Evolutionary conservation across 2,329 filamentous ascomycete species (phyloP), one percentile per base, ranked within the genome.

Genomic region (Diaporthe vexans): DNA sequence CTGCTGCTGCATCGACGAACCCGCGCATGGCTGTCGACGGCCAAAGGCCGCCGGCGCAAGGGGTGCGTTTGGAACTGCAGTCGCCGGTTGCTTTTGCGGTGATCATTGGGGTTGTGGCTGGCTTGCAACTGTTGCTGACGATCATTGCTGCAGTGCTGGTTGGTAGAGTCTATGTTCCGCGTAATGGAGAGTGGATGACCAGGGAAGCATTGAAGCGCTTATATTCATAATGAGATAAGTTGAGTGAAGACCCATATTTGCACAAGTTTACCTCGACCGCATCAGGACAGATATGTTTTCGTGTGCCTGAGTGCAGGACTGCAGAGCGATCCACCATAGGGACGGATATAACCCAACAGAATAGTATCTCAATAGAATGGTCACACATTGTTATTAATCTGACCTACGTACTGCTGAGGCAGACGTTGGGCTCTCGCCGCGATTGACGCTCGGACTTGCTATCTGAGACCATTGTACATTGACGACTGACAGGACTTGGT

Each of bases 1-100:
- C 61, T 24, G 61, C 61, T 24, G 11, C 61, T 0, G 61, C 61
- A 21, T 65, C 61, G 43, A 65, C 61, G 61, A 65, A 65, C 29
- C 61, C 61, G 43, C 61, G 61, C 43, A 24, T 65, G 61, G 61
- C 29, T 5, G n/a, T 65, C 24, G 19, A 11, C 1, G 61, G 61
- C 21, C 43, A 29, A 19, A n/a, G n/a, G n/a, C 24, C 61, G 0
- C 61, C 61, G 29, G 61, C 61, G 1, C 61, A 65, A 10, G 61
- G 61, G 9, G 61, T 65, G 29, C 61, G 43, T 17, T 11, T 65
- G 43, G 43, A 65, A 26, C n/a, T 65, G 8, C 43, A 65, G 61
- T 11, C 48, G 19, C 61, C 43, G 43, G 43, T 51, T 35, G 43
- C 61, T 26, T 65, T 65, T 21, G 61, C 61, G 43, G 61, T 51